These are phyloP conservation scores for Sugiyamaella xylanicola DNA, from an alignment of 1,139 yeast genomes.

Conservation along the genomic window DNA sequence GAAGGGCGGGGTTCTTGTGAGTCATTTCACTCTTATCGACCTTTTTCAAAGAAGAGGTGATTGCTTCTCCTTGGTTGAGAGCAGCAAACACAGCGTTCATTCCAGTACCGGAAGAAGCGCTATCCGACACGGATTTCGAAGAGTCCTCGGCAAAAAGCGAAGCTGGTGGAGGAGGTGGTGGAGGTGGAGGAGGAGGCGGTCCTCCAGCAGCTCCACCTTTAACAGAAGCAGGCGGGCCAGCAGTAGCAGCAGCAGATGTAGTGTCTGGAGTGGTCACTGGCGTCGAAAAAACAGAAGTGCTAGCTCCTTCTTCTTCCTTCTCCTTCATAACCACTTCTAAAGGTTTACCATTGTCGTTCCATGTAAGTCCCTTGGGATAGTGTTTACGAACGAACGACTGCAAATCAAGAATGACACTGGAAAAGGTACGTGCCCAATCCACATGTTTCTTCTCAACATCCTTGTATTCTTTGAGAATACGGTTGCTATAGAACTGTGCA, in stretches of 20 bases:
- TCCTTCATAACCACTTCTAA: conserved; percentile 51
- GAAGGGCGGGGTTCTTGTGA: conserved; percentile 85
- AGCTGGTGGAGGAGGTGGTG: conserved; percentile 74
- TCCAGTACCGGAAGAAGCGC: conserved; percentile 51
- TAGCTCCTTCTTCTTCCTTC: conserved; percentile 29
- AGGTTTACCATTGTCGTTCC: conserved; percentile 61
- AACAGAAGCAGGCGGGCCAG: too few species aligned
- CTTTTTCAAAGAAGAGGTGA: conserved; percentile 84
- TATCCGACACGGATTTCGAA: conserved; percentile 10
- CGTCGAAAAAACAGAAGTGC: conserved; percentile 41
- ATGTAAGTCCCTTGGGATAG: conserved; percentile 80
- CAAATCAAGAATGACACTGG: conserved; percentile 66
- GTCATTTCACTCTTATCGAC: conserved; percentile 95
- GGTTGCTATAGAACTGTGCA: conserved; percentile 91
- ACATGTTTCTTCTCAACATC: conserved; percentile 67
- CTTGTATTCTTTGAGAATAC: conserved; percentile 80
- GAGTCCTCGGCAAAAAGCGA: conserved; percentile 53
- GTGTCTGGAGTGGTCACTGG: conserved; percentile 52
- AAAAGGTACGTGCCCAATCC: conserved; percentile 77
- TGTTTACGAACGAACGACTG: conserved; percentile 71
- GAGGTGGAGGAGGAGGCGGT: conserved; percentile 55
- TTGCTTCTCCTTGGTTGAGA: conserved; percentile 77
- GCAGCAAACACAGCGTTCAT: conserved; percentile 92
- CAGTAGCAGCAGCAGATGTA: conserved; percentile 60
- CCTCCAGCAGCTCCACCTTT: conserved; percentile 5